phyloP scores from a whole-genome alignment of 1,284 basidiomycete species.

The Schizopora paradoxa region DNA sequence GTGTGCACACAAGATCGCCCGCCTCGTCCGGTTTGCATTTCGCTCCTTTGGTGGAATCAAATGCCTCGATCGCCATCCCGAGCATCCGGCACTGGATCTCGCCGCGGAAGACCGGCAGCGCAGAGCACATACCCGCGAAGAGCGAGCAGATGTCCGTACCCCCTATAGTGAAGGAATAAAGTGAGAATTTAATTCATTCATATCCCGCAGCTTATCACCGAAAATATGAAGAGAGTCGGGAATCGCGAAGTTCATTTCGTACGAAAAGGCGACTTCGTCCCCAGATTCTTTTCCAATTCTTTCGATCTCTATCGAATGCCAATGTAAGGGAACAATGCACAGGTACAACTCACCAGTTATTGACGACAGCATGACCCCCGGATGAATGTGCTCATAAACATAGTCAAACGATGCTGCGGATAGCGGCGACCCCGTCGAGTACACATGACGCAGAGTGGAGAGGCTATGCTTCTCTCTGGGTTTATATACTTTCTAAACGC shows the following conservation, averaged over 20 bases:
- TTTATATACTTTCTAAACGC: slow-evolving; percentile 54
- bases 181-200: too few relatives aligned
- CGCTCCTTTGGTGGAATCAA: slow-evolving; percentile 32
- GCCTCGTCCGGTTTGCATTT: slow-evolving; percentile 37
- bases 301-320: too few relatives aligned
- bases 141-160: slow-evolving; percentile 86
- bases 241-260: too few relatives aligned
- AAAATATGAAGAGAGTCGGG: slow-evolving; percentile 11
- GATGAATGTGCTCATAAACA: slow-evolving; percentile 67
- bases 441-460: slow-evolving; percentile 63
- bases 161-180: too few relatives aligned
- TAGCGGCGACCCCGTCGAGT: slow-evolving; percentile 82
- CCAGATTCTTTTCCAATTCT: too few relatives aligned
- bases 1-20: slow-evolving; percentile 69
- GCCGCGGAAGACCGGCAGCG: slow-evolving; percentile 76
- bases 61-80: slow-evolving; percentile 71
- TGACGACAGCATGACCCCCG: slow-evolving; percentile 67
- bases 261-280: too few relatives aligned
- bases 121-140: slow-evolving; percentile 78
- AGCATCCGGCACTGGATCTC: slow-evolving; percentile 85
- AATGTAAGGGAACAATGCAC: too few relatives aligned
- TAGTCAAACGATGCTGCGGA: slow-evolving; percentile 74
- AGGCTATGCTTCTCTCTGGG: slow-evolving; percentile 63
- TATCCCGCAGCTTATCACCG: slow-evolving; percentile 11
- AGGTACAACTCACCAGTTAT: slow-evolving; percentile 57